phyloP scores from a whole-genome alignment of 192 early-diverging fungal genomes.

The Coemansia erecta region DNA sequence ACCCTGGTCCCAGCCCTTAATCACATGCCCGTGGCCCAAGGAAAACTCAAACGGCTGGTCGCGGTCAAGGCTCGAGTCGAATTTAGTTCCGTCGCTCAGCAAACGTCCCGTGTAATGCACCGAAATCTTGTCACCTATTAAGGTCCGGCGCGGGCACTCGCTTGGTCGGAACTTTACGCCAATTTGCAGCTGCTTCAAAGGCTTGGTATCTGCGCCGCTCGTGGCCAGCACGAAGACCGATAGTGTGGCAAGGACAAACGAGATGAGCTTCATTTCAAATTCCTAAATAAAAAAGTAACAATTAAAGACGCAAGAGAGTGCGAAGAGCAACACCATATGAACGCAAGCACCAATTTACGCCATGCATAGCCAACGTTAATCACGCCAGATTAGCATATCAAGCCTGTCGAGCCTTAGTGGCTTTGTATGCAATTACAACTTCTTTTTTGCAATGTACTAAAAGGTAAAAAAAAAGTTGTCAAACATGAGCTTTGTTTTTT shows the following conservation, averaged over 20 bases:
- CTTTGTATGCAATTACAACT: too few species aligned
- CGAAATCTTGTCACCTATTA: conserved; percentile 59
- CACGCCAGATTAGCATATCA: too few species aligned
- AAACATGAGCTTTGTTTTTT: too few species aligned
- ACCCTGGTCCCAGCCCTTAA: conserved; percentile 81
- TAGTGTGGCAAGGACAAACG: not conserved
- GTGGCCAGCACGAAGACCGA: conserved; percentile 1
- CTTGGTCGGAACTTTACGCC: conserved; percentile 30
- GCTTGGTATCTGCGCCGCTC: conserved; percentile 1
- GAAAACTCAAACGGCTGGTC: conserved; percentile 73
- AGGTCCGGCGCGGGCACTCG: conserved; percentile 16
- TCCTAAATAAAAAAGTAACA: too few species aligned
- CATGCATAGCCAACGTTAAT: too few species aligned
- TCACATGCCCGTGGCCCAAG: conserved; percentile 91
- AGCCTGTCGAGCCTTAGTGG: too few species aligned
- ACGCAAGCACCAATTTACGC: too few species aligned
- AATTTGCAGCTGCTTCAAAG: conserved; percentile 39
- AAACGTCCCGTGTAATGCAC: conserved; percentile 64
- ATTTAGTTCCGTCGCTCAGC: conserved; percentile 68
- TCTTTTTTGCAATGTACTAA: too few species aligned
- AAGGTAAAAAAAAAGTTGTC: too few species aligned
- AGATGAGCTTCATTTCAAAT: not conserved
- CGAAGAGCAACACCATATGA: too few species aligned
- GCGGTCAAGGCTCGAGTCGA: conserved; percentile 84
- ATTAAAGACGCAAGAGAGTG: too few species aligned